Evolutionary conservation across 441 rosid genomes (phyloP).

Genomic region (Euphorbia corollata): DNA sequence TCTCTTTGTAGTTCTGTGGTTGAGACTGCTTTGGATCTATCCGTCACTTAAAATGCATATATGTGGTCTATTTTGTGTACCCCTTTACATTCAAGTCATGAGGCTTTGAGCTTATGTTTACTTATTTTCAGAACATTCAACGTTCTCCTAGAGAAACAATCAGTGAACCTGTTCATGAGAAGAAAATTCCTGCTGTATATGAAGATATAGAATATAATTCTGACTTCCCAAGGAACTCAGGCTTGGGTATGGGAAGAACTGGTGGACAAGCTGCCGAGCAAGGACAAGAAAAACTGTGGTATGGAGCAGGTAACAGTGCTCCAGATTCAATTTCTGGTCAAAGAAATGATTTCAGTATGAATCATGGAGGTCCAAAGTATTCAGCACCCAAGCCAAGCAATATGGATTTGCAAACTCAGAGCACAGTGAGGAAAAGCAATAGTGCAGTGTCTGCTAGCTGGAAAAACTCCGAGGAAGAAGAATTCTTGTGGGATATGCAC

Average conservation of each 20-base stretch:
- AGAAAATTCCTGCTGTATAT: conserved; percentile 36
- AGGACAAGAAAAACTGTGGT: conserved; percentile 43
- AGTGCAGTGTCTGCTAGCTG: conserved; percentile 56
- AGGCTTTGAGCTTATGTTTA: conserved; percentile 16
- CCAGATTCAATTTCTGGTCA: conserved; percentile 50
- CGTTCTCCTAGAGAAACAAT: conserved; percentile 40
- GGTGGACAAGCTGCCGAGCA: conserved; percentile 21
- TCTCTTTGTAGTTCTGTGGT: too few relatives aligned
- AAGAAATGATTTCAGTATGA: conserved; percentile 50
- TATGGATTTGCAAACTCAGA: conserved; percentile 31
- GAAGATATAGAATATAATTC: conserved; percentile 59
- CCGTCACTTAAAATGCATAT: conserved; percentile 50
- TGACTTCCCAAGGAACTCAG: conserved; percentile 46
- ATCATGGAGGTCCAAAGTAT: conserved; percentile 40
- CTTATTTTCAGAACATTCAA: conserved; percentile 39
- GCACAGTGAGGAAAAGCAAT: conserved; percentile 39
- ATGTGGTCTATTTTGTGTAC: conserved; percentile 22
- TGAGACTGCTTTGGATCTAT: conserved; percentile 39
- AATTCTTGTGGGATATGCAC: conserved; percentile 91
- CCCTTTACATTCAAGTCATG: neutral
- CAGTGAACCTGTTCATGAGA: conserved; percentile 48
- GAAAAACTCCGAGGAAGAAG: conserved; percentile 97
- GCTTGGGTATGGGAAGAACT: conserved; percentile 51
- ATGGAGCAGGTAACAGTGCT: conserved; percentile 40
- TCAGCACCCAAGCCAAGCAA: conserved; percentile 38